Conservation (phyloP, 2,329 filamentous ascomycete species). For the Hymenoscyphus occultus region DNA sequence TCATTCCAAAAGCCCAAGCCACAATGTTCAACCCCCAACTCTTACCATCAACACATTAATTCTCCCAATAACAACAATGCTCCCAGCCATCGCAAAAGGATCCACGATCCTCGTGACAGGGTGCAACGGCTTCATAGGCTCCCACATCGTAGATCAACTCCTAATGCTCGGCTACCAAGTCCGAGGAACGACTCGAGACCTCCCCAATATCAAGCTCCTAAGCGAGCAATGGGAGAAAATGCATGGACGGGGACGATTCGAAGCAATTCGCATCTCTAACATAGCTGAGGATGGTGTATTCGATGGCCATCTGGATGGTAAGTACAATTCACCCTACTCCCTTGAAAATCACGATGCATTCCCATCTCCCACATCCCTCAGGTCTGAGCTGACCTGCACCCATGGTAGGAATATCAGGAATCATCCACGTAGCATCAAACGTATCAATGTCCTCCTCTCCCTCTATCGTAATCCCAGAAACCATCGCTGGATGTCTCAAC, state of each 20-base stretch:
- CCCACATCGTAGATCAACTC: conserved; percentile 41
- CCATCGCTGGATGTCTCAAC: background rate
- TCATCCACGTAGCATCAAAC: background rate
- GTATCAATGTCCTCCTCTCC: background rate
- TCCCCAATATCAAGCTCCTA: conserved; percentile 30
- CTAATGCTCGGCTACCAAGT: conserved; percentile 43
- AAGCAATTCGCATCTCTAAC: conserved; percentile 37
- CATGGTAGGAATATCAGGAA: background rate
- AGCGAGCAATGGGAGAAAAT: conserved; percentile 32
- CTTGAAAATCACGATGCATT: background rate
- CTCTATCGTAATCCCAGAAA: background rate
- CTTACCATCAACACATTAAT: background rate
- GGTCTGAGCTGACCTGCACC: background rate
- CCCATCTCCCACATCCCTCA: background rate
- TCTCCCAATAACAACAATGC: background rate
- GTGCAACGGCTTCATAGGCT: conserved; percentile 42
- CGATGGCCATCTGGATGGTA: conserved; percentile 29
- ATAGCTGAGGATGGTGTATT: conserved; percentile 31
- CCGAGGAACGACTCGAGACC: conserved; percentile 43
- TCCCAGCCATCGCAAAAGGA: conserved; percentile 27
- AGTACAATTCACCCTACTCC: background rate
- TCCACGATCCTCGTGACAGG: conserved; percentile 43
- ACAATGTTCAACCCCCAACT: background rate
- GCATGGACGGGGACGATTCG: conserved; percentile 38
- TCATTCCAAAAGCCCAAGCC: background rate